Percentiles rank a stretch among this genome's conserved stretches.
Evolutionary conservation across 352 stramenopile species (phyloP).

Genomic region (Phytophthora brassicae): DNA sequence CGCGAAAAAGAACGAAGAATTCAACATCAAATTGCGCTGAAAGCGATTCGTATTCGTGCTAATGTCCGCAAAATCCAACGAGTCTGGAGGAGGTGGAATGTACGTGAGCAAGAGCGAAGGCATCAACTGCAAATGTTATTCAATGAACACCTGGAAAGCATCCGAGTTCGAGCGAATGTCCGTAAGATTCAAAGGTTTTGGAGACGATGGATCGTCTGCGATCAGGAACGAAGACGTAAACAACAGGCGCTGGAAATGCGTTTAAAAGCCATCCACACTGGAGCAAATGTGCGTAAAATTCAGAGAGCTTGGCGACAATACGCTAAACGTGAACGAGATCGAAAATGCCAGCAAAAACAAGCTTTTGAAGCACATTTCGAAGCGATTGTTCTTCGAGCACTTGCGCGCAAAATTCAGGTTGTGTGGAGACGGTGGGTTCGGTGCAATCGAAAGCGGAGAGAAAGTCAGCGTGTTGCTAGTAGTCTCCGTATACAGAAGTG

Average conservation of each 20-base stretch:
- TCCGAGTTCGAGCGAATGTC: conserved; percentile 10
- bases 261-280: not conserved
- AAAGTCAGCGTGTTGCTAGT: conserved; percentile 2
- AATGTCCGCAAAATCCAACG: conserved; percentile 28
- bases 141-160: not conserved
- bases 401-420: conserved; percentile 14
- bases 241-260: conserved; percentile 1
- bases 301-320: conserved; percentile 10
- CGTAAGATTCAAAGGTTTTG: conserved; percentile 23
- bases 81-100: conserved; percentile 21
- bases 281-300: conserved; percentile 5
- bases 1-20: conserved; percentile 1
- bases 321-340: not conserved
- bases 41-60: conserved; percentile 4
- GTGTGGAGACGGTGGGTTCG: conserved; percentile 10
- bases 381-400: not conserved
- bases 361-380: conserved; percentile 4
- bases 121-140: conserved; percentile 2
- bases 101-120: conserved; percentile 2
- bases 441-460: not conserved
- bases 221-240: conserved; percentile 2
- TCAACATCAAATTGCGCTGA: conserved; percentile 3
- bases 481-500: conserved; percentile 21
- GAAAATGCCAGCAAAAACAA: not conserved
- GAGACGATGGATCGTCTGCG: conserved; percentile 2